These are phyloP conservation scores for Geranium brycei DNA, from an alignment of 345 rosid species.

Conservation along the genomic window DNA sequence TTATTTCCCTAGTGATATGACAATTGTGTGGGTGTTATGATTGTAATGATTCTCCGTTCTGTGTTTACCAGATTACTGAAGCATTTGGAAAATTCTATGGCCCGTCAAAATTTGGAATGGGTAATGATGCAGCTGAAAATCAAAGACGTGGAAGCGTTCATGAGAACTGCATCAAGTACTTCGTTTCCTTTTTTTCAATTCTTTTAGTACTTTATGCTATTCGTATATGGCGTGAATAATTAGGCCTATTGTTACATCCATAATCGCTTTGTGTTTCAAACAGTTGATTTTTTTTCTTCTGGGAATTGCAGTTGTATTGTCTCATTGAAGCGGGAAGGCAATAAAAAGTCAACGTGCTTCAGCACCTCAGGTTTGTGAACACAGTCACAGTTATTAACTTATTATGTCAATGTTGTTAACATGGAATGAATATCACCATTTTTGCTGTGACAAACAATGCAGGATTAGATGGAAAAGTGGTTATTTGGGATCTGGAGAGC, in stretches of 20 bases:
- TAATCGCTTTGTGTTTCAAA: background rate
- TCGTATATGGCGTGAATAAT: background rate
- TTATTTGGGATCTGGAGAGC: conserved; percentile 69
- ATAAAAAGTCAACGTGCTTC: conserved; percentile 47
- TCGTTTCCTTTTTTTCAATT: background rate
- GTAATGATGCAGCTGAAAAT: conserved; percentile 47
- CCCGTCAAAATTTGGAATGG: conserved; percentile 55
- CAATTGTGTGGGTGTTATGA: background rate
- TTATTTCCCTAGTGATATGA: no score
- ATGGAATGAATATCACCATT: background rate
- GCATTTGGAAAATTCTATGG: conserved; percentile 93
- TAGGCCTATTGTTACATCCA: background rate
- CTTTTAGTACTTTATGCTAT: background rate
- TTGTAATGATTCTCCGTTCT: background rate
- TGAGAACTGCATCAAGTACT: conserved; percentile 79
- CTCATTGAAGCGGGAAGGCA: conserved; percentile 37
- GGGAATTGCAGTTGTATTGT: conserved; percentile 47
- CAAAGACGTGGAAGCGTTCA: conserved; percentile 63
- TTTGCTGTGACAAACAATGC: conserved; percentile 4
- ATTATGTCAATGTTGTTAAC: background rate
- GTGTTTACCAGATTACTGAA: conserved; percentile 54
- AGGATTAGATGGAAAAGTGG: conserved; percentile 89
- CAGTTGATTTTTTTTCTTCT: conserved; percentile 1
- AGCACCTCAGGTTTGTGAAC: conserved; percentile 71
- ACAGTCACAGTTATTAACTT: background rate